Evolutionary conservation across 768 basidiomycete genomes (phyloP).

Genomic region (Tulasnella sp.): DNA sequence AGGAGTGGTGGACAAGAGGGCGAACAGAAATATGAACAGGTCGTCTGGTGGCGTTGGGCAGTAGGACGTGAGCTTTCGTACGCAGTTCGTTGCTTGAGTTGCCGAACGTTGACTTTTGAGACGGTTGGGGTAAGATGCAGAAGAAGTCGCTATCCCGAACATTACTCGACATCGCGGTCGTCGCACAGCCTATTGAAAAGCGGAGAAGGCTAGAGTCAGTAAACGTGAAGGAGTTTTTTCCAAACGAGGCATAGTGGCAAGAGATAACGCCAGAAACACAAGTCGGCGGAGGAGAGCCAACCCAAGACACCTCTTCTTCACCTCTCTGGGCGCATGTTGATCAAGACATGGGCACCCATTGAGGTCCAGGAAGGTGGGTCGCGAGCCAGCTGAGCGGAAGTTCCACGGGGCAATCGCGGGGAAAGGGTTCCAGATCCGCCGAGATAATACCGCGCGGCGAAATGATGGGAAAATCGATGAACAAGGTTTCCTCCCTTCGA

Average conservation of each 20-base stretch:
- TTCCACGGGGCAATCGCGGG: slow-evolving; percentile 1
- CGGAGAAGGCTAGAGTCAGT: slow-evolving; percentile 1
- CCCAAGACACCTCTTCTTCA: background rate
- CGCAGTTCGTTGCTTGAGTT: background rate
- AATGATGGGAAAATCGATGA: slow-evolving; percentile 14
- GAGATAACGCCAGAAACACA: background rate
- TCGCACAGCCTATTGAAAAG: slow-evolving; percentile 15
- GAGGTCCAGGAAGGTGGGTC: background rate
- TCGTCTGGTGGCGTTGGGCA: background rate
- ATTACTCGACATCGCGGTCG: slow-evolving; percentile 18
- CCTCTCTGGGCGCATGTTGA: background rate
- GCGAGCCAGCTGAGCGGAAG: background rate
- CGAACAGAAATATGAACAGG: background rate
- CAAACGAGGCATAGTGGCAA: background rate
- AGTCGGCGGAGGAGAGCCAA: background rate
- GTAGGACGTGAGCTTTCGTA: background rate
- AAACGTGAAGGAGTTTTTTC: background rate
- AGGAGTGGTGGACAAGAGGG: background rate
- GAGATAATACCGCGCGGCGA: slow-evolving; percentile 12
- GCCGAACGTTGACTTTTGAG: background rate
- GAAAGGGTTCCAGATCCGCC: background rate
- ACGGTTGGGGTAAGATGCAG: background rate
- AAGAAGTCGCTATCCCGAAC: background rate
- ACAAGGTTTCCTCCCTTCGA: slow-evolving; percentile 2
- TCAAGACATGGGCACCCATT: slow-evolving; percentile 6